Conservation (phyloP, 768 basidiomycete genomes). For the Collybia mongolica region DNA sequence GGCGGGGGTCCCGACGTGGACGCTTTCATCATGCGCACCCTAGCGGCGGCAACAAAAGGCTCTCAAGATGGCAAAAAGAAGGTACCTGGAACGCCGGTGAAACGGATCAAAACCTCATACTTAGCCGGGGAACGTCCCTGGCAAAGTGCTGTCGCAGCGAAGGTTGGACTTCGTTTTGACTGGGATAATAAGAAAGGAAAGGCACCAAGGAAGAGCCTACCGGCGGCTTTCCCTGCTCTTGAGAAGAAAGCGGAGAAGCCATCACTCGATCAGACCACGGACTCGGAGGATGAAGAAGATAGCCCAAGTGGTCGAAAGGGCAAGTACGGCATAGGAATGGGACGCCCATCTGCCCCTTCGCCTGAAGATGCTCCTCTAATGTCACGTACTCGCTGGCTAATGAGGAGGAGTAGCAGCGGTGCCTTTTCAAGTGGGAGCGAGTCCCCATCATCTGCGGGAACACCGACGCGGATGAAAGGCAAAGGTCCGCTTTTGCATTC, state of each 20-base stretch:
- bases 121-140: conserved; percentile 63
- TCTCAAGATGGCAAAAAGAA: conserved; percentile 49
- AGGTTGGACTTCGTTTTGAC: conserved; percentile 54
- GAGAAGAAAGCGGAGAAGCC: conserved; percentile 28
- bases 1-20: conserved; percentile 48
- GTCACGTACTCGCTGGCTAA: conserved; percentile 56
- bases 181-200: conserved; percentile 47
- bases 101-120: conserved; percentile 62
- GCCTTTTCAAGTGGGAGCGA: conserved; percentile 80
- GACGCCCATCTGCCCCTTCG: conserved; percentile 43
- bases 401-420: conserved; percentile 79
- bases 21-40: conserved; percentile 69
- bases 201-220: conserved; percentile 69
- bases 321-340: conserved; percentile 67
- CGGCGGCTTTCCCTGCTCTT: conserved; percentile 61
- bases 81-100: conserved; percentile 81
- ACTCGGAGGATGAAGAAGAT: conserved; percentile 64
- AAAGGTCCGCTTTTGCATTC: conserved; percentile 34
- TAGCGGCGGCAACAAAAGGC: conserved; percentile 57
- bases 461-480: conserved; percentile 60
- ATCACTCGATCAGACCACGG: conserved; percentile 42
- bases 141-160: conserved; percentile 77
- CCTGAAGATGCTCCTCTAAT: conserved; percentile 29
- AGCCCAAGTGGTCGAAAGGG: conserved; percentile 60
- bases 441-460: conserved; percentile 49